Conservation (phyloP, 768 basidiomycete species). For the Tylopilus sp. region DNA sequence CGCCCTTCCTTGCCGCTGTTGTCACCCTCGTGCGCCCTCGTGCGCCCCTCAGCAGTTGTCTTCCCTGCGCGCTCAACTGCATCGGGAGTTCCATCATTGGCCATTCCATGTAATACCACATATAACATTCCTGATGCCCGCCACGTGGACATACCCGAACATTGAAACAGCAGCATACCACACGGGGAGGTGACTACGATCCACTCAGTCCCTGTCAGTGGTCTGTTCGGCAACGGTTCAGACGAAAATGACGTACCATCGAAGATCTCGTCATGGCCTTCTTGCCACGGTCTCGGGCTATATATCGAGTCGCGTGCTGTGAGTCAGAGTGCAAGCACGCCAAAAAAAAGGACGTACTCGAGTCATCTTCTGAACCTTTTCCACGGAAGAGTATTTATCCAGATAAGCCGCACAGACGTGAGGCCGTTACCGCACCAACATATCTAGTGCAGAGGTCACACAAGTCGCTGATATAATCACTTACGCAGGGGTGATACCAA, state of each 20-base stretch:
- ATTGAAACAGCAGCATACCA: slow-evolving; percentile 66
- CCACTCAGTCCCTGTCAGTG: too few relatives aligned
- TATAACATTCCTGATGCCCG: slow-evolving; percentile 77
- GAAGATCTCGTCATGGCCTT: too few relatives aligned
- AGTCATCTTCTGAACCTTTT: slow-evolving; percentile 51
- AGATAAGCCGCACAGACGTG: slow-evolving; percentile 71
- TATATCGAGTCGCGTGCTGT: neutral
- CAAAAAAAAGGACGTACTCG: slow-evolving; percentile 40
- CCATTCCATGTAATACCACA: slow-evolving; percentile 57
- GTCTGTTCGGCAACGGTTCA: too few relatives aligned
- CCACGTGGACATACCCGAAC: slow-evolving; percentile 77
- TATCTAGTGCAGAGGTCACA: slow-evolving; percentile 53
- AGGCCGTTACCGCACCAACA: slow-evolving; percentile 58
- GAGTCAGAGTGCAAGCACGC: neutral
- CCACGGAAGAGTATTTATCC: slow-evolving; percentile 56
- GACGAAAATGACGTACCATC: too few relatives aligned
- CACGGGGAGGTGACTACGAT: slow-evolving; percentile 74
- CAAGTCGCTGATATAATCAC: slow-evolving; percentile 73
- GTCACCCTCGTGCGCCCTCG: slow-evolving; percentile 14
- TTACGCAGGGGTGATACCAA: slow-evolving; percentile 72
- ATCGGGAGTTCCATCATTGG: slow-evolving; percentile 48
- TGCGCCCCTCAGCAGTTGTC: slow-evolving; percentile 21
- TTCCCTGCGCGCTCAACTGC: slow-evolving; percentile 16
- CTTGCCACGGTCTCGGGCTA: slow-evolving; percentile 61
- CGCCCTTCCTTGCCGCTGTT: slow-evolving; percentile 10